A percentile compares a stretch with the other conserved stretches of the same genome.
Evolutionary conservation across 805 yeast genomes (phyloP).

Genomic region (Sungouiella blattae): DNA sequence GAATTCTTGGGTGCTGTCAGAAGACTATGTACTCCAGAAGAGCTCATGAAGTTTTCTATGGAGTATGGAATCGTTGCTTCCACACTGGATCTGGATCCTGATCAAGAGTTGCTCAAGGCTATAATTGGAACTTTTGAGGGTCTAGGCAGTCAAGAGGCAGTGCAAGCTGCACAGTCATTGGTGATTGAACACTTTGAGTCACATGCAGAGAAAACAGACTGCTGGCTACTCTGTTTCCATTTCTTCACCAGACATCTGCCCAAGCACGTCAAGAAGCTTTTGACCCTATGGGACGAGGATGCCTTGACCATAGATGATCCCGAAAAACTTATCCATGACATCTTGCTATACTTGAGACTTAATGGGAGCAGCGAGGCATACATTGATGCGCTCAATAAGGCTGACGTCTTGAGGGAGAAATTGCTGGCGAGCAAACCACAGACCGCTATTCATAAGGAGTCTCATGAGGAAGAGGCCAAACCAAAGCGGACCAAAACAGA

Average conservation of each 20-base stretch:
- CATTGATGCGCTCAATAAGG: background rate
- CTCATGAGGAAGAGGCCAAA: conserved; percentile 1
- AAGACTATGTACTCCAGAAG: background rate
- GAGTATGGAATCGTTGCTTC: background rate
- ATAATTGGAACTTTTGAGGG: conserved; percentile 31
- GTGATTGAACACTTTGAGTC: conserved; percentile 21
- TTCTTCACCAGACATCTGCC: conserved; percentile 20
- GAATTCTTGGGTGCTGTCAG: background rate
- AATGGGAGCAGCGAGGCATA: conserved; percentile 9
- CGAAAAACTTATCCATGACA: background rate
- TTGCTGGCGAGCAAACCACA: background rate
- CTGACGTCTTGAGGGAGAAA: background rate
- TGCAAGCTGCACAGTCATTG: conserved; percentile 23
- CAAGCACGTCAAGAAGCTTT: conserved; percentile 1
- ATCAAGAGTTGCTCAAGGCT: conserved; percentile 44
- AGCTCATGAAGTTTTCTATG: background rate
- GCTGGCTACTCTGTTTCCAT: conserved; percentile 45
- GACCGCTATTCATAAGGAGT: background rate
- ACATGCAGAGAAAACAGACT: conserved; percentile 35
- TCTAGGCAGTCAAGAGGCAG: conserved; percentile 13
- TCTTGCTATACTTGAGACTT: background rate
- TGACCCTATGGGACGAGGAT: conserved; percentile 1
- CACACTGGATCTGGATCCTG: conserved; percentile 20
- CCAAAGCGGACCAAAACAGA: conserved; percentile 2
- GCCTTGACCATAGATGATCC: background rate